Base-by-base conservation (phyloP, 2,329 filamentous ascomycete species). In the Huntiella bhutanensis region DNA sequence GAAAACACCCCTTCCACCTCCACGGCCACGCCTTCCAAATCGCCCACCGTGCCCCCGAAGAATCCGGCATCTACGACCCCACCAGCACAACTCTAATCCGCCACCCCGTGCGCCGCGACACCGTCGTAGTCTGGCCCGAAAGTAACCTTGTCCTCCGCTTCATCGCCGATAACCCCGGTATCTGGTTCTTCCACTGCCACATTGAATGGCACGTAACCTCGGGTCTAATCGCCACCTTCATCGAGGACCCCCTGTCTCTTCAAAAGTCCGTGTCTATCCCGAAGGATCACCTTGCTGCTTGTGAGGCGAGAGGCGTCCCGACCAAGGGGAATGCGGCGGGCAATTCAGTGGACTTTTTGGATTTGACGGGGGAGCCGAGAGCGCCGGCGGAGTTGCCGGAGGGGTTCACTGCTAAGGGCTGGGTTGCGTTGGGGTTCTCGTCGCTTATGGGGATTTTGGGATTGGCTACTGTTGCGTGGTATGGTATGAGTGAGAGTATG, bases 101-200 rank as follows among this genome's bases (percentile, higher is more conserved):
- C 5, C 64, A 64, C 2, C 80, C 80, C 0, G 72, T 82, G 64
- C 65, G 79, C 5, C 65, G 82, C 5, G 82, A 88, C 51, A 82
- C 78, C 0, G 59, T 81, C 0, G 70, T 80, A 1, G 60, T 85
- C 0, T 69, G 68, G 15, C 77, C 78, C 0, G 67, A 73, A 32
- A 80, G 82, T 0, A 75, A 81, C 58, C 69, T 80, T 17, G 73
- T 85, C 8, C 56, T 88, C 16, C 67, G 76, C n/a, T 80, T 80
- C 62, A 63, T 64, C 48, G 74, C 77, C 1, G 68, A 82, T 55
- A 82, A 82, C 53, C 75, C 79, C 8, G 46, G 73, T 34, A 64
- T 81, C 16, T 82, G 77, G 77, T 59, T 81, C 3, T 82, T 86
- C 63, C 82, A 86, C 60, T 87, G 82, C 60, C 82, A 88, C 57